Base-by-base conservation (phyloP, 2,329 filamentous ascomycete species). In the Nemania bipapillata region DNA sequence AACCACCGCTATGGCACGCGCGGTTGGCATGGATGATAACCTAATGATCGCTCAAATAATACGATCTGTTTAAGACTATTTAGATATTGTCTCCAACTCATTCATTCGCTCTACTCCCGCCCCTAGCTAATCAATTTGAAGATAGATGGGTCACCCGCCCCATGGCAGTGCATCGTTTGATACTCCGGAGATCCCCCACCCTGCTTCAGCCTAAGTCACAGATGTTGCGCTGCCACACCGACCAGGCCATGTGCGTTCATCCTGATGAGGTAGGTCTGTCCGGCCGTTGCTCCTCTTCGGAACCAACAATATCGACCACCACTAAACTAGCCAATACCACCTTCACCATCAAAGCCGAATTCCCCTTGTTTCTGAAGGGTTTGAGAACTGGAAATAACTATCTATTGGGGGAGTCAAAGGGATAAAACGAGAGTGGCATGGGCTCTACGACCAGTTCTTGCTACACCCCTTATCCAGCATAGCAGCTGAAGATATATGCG, bases 331-430 rank as follows among this genome's bases (percentile, higher is more conserved):
- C 63, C 35, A 61, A 68, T 64, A 30, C 54, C 42, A 65, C 70
- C 42, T 37, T 55, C 50, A 30, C 45, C 45, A 37, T 22, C 50
- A 37, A 52, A 40, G 52, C 47, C 28, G 35, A 42, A 57, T 20
- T 30, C 58, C 45, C 56, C 63, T 64, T 62, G 71, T 71, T 71
- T 71, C 71, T n/a, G 26, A 65, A 66, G 4, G 40, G 71, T 73
- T 71, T 71, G 69, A 66, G 37, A 37, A 64, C 42, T 32, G 20
- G 54, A 52, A 30, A 59, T 50, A 53, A 20, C 57, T 49, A 35
- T 58, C 4, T 28, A 62, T 26, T 11, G 40, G 58, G 50, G 55
- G 37, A 63, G 58, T 59, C 32, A 47, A n/a, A 57, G 35, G 66
- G 50, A 61, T 66, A 50, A 53, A 69, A 71, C 47, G 59, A 50